Percentiles rank a stretch among this genome's conserved stretches.
Evolutionary conservation across 129 eudicot genomes (phyloP).

Genomic region (Helichrysum umbraculigerum): DNA sequence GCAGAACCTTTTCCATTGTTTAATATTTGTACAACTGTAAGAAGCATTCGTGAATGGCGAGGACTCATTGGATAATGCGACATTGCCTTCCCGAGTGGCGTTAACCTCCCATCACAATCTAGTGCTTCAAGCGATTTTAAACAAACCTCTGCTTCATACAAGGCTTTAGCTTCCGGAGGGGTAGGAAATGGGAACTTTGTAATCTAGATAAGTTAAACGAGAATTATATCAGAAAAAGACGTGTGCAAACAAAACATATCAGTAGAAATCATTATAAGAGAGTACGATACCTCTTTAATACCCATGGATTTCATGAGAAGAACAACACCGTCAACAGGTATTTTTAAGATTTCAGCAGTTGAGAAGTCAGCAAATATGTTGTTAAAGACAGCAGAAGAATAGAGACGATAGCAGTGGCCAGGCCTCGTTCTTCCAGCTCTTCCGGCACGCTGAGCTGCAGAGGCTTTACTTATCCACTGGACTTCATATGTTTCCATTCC

Average conservation of each 20-base stretch:
- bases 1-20: constrained; percentile 37
- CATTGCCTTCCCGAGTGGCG: constrained; percentile 84
- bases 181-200: constrained; percentile 91
- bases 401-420: constrained; percentile 94
- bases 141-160: constrained; percentile 76
- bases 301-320: constrained; percentile 97
- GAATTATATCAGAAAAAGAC: not conserved
- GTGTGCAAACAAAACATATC: not conserved
- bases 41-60: constrained; percentile 96
- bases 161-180: constrained; percentile 62
- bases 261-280: not conserved
- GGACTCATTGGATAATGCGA: constrained; percentile 95
- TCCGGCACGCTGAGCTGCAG: constrained; percentile 96
- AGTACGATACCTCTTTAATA: constrained; percentile 55
- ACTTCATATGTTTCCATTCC: constrained; percentile 89
- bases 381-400: constrained; percentile 79
- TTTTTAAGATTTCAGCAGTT: constrained; percentile 74
- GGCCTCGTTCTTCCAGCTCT: constrained; percentile 99
- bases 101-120: constrained; percentile 62
- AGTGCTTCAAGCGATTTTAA: constrained; percentile 83
- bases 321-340: constrained; percentile 93
- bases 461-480: constrained; percentile 96
- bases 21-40: constrained; percentile 71
- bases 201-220: constrained; percentile 48
- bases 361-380: constrained; percentile 67